Conservation (phyloP, 2,329 filamentous ascomycete genomes). For the Alternaria brassicicola region DNA sequence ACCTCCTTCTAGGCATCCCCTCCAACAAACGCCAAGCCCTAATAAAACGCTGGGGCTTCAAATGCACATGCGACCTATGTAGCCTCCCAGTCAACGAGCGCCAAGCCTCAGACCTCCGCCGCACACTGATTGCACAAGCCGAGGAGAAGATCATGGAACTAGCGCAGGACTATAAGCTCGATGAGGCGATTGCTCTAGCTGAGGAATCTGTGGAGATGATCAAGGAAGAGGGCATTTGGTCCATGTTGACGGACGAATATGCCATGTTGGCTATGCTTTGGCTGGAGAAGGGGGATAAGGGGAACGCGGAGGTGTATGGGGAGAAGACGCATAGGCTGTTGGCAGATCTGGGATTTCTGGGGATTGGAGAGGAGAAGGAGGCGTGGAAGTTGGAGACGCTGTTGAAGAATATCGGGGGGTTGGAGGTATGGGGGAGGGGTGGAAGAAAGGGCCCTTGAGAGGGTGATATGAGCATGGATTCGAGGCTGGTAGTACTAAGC, state of each 20-base stretch:
- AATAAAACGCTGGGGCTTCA: slow-evolving; percentile 32
- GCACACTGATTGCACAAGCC: slow-evolving; percentile 14
- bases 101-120: slow-evolving; percentile 23
- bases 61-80: slow-evolving; percentile 32
- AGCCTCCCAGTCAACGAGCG: neutral
- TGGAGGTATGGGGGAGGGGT: neutral
- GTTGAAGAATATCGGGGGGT: slow-evolving; percentile 14
- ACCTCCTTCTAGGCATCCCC: slow-evolving; percentile 26
- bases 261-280: slow-evolving; percentile 25
- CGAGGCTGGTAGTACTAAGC: neutral
- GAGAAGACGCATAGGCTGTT: slow-evolving; percentile 6
- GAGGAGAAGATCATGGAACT: slow-evolving; percentile 14
- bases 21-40: slow-evolving; percentile 5
- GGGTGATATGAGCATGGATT: neutral
- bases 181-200: slow-evolving; percentile 16
- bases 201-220: slow-evolving; percentile 23
- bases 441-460: slow-evolving; percentile 1
- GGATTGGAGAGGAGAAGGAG: slow-evolving; percentile 9
- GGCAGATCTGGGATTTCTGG: slow-evolving; percentile 26
- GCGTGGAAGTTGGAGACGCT: slow-evolving; percentile 24
- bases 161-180: slow-evolving; percentile 1
- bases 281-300: slow-evolving; percentile 14
- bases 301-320: slow-evolving; percentile 19
- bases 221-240: slow-evolving; percentile 20
- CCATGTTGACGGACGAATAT: slow-evolving; percentile 25